Base-by-base conservation (phyloP, 208 protist species). In the Leishmania guyanensis region DNA sequence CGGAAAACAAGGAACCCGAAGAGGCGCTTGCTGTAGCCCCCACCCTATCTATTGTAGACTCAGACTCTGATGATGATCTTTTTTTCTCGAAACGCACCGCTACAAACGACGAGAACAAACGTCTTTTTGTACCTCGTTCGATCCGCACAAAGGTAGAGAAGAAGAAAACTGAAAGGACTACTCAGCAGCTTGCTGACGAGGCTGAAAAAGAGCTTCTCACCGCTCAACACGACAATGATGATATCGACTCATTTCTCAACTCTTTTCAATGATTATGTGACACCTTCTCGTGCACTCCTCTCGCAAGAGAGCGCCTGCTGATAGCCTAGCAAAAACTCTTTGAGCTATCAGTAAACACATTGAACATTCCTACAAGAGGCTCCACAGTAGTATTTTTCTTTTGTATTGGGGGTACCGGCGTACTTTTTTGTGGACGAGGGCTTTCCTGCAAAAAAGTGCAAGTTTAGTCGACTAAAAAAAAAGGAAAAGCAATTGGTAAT, bases 191-290 rank as follows among this genome's bases (percentile, higher is more conserved):
- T 8, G 90, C 84, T 43, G 83, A 90, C n/a, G 62, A 85, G 17
- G 92, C 82, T 4, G 92, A 95, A 65, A 87, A 88, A 51, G 75
- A 86, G 54, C 71, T 95, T 22, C 86, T 95, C 46, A 79, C 66
- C 0, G 77, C 75, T 10, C 66, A 73, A 4, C 83, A 77, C 2
- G 72, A 82, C 74, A 83, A 82, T n/a, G 82, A 91, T 26, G 82
- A 89, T 66, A 1, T 92, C 9, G 89, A 95, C 39, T 84, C 89
- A 22, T 93, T 93, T 88, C 84, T 95, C 69, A 85, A 91, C 64
- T 89, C 84, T 10, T 72, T 95, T 26, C 79, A 51, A 48, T 72
- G 43, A 72, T 29, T 5, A 53, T 72, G 43, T 16, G 36, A n/a
- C 20, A 33, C 20, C 43, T 72, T 16, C 39, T 53, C 20, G 14